Conservation (phyloP, 1,284 basidiomycete genomes). For the Ganoderma meredithae region DNA sequence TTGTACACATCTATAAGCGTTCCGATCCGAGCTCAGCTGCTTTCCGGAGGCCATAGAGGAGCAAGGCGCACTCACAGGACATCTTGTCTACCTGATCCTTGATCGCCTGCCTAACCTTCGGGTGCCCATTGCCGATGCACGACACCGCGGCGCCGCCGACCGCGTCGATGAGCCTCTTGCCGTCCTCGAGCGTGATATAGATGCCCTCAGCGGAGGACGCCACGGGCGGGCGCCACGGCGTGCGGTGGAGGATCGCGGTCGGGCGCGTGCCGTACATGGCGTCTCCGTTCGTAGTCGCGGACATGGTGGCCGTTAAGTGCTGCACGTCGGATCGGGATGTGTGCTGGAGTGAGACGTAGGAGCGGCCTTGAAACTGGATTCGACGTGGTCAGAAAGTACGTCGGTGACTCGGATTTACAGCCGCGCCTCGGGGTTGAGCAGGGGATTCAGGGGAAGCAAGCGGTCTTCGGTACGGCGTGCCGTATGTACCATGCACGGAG, state of each 20-base stretch:
- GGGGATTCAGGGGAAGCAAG: background rate
- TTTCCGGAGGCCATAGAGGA: background rate
- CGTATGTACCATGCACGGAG: background rate
- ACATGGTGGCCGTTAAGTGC: background rate
- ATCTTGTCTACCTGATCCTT: slow-evolving; percentile 81
- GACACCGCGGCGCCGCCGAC: slow-evolving; percentile 87
- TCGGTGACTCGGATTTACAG: background rate
- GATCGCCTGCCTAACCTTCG: slow-evolving; percentile 72
- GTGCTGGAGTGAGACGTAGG: background rate
- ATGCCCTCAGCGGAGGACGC: slow-evolving; percentile 72
- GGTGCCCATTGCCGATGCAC: slow-evolving; percentile 80
- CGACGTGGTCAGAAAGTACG: background rate
- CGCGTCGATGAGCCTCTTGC: slow-evolving; percentile 71
- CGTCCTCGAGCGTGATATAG: slow-evolving; percentile 73
- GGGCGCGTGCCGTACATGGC: slow-evolving; percentile 31
- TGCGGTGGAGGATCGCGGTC: slow-evolving; percentile 48
- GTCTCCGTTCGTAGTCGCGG: slow-evolving; percentile 23
- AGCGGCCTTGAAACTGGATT: background rate
- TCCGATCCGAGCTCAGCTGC: background rate
- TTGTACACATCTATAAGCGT: slow-evolving; percentile 72
- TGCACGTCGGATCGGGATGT: background rate
- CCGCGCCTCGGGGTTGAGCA: background rate
- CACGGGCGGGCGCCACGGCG: slow-evolving; percentile 74
- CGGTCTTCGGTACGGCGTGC: background rate
- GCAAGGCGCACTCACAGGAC: slow-evolving; percentile 60